Percentiles rank a stretch among this genome's conserved stretches.
Conservation (phyloP, 257 asterid species). For the Nyctanthes arbortristis region DNA sequence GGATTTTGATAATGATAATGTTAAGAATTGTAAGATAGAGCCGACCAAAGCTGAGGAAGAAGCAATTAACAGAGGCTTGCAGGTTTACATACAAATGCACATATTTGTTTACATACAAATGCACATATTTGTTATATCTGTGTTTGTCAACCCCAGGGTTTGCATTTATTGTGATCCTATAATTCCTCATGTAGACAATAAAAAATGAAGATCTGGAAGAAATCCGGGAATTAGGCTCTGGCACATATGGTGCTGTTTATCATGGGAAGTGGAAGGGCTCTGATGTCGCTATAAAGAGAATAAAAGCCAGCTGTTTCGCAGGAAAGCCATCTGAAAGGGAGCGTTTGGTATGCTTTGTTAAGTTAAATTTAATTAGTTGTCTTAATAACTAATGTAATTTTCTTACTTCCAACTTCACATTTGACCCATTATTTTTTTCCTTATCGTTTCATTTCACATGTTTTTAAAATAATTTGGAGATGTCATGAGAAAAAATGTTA, state of each 20-base stretch:
- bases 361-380: neutral
- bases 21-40: constrained; percentile 71
- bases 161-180: constrained; percentile 6
- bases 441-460: neutral
- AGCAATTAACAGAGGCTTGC: constrained; percentile 90
- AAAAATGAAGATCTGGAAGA: constrained; percentile 95
- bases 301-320: constrained; percentile 96
- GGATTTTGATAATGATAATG: constrained; percentile 72
- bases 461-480: neutral
- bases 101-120: neutral
- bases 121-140: neutral
- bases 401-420: neutral
- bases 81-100: constrained; percentile 46
- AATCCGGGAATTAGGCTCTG: constrained; percentile 92
- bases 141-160: constrained; percentile 9
- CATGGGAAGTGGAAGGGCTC: constrained; percentile 99
- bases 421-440: neutral
- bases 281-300: constrained; percentile 94
- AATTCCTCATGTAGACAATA: constrained; percentile 55
- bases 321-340: constrained; percentile 98
- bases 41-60: constrained; percentile 90
- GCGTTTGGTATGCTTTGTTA: constrained; percentile 66
- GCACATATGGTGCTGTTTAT: constrained; percentile 90
- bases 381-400: neutral
- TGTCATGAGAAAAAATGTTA: neutral